Conservation (phyloP, 2,329 filamentous ascomycete species). For the Claviceps sorghi region DNA sequence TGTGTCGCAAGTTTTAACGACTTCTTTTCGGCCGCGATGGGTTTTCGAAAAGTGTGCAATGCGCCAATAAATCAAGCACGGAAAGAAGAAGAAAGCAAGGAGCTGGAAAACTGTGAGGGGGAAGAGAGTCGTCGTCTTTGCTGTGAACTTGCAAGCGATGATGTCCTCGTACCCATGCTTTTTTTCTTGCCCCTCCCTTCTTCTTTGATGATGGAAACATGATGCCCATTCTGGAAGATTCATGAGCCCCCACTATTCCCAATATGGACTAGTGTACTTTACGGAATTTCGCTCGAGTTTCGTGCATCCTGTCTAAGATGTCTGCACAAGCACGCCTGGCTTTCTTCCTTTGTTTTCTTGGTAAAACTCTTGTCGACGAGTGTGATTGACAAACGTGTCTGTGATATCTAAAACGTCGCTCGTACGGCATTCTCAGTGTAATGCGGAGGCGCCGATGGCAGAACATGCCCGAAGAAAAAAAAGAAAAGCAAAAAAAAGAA, state of each 20-base stretch:
- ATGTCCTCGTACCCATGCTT: neutral
- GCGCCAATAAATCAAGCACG: neutral
- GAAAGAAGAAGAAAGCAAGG: neutral
- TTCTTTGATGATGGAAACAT: constrained; percentile 3
- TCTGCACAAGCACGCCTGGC: neutral
- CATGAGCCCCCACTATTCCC: constrained; percentile 14
- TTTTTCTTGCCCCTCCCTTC: neutral
- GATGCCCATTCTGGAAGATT: constrained; percentile 27
- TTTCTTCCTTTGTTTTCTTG: too few species aligned
- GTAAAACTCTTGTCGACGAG: too few species aligned
- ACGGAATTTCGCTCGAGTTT: neutral
- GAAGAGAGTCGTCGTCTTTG: neutral
- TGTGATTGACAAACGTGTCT: too few species aligned
- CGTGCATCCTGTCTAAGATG: neutral
- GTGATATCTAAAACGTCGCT: too few species aligned
- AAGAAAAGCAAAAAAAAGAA: neutral
- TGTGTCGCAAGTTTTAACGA: too few species aligned
- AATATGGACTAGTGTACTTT: constrained; percentile 13
- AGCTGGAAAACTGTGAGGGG: neutral
- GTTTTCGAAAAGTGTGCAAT: neutral
- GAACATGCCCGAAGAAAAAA: neutral
- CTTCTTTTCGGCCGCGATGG: neutral
- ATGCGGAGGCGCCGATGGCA: too few species aligned
- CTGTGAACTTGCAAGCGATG: neutral
- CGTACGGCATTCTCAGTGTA: too few species aligned